These are phyloP conservation scores for Pilaira anomala DNA, from an alignment of 192 early-diverging fungal species.

Conservation along the genomic window DNA sequence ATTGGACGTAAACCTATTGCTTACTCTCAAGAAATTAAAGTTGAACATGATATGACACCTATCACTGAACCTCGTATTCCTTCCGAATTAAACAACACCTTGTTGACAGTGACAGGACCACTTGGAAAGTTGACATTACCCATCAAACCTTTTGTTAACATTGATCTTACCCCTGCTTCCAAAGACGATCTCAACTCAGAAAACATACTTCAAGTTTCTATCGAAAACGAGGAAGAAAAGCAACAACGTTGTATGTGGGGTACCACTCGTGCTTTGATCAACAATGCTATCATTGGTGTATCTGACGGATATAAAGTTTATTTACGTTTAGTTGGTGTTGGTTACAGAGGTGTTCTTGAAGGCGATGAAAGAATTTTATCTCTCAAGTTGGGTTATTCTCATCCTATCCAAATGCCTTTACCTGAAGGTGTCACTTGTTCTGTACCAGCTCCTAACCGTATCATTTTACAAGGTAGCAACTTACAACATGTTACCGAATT, in stretches of 20 bases:
- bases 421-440: slow-evolving; percentile 75
- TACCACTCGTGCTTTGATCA: slow-evolving; percentile 85
- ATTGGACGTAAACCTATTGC: slow-evolving; percentile 79
- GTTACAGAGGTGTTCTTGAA: slow-evolving; percentile 88
- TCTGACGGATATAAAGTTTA: slow-evolving; percentile 84
- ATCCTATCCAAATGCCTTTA: slow-evolving; percentile 75
- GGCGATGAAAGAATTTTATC: slow-evolving; percentile 52
- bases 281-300: slow-evolving; percentile 86
- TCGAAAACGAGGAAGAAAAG: slow-evolving; percentile 60
- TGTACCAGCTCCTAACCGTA: slow-evolving; percentile 78
- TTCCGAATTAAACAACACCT: slow-evolving; percentile 58
- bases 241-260: slow-evolving; percentile 95
- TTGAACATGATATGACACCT: slow-evolving; percentile 63
- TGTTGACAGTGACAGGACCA: slow-evolving; percentile 76
- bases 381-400: slow-evolving; percentile 86
- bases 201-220: slow-evolving; percentile 45
- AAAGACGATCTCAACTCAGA: slow-evolving; percentile 30
- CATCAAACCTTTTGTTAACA: slow-evolving; percentile 76
- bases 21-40: slow-evolving; percentile 70
- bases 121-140: slow-evolving; percentile 74
- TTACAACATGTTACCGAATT: slow-evolving; percentile 80
- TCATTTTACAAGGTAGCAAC: slow-evolving; percentile 80
- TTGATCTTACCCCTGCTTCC: slow-evolving; percentile 30
- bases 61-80: slow-evolving; percentile 63
- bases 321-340: slow-evolving; percentile 87